phyloP scores from a whole-genome alignment of 164 flowering plant species.

The Tetracentron sinense region DNA sequence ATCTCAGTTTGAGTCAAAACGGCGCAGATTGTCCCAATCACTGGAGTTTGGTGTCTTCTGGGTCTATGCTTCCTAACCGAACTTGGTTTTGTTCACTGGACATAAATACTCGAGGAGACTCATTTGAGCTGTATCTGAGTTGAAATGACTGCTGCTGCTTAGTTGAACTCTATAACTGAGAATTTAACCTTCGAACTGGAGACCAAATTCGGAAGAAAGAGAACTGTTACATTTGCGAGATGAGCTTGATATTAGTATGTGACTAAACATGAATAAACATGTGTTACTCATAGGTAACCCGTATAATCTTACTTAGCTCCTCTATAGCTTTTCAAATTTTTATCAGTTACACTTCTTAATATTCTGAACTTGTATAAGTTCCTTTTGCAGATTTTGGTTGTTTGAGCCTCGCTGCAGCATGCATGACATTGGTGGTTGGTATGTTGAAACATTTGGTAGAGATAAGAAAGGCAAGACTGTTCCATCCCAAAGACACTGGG shows the following conservation, averaged over 20 bases:
- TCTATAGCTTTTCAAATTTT: background rate
- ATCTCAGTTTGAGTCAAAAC: too few species aligned
- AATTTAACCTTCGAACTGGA: background rate
- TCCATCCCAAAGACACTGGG: conserved; percentile 74
- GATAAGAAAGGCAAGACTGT: conserved; percentile 67
- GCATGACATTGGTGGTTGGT: conserved; percentile 98
- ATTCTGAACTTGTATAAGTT: conserved; percentile 8
- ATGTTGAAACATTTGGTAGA: conserved; percentile 82
- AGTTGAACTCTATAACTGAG: background rate
- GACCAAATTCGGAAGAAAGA: background rate
- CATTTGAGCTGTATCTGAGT: background rate
- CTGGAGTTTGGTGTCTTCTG: background rate
- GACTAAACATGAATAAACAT: background rate
- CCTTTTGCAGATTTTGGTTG: conserved; percentile 73
- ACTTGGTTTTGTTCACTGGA: background rate
- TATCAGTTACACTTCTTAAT: conserved; percentile 4
- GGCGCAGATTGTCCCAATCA: background rate
- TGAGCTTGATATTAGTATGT: background rate
- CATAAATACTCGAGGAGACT: background rate
- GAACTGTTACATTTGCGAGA: background rate
- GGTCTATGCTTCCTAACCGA: background rate
- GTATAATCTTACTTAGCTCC: background rate
- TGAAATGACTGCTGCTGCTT: background rate
- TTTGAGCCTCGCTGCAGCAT: conserved; percentile 88
- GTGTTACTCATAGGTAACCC: background rate